Conservation (phyloP, 805 yeast genomes). For the Barnettozyma californica region DNA sequence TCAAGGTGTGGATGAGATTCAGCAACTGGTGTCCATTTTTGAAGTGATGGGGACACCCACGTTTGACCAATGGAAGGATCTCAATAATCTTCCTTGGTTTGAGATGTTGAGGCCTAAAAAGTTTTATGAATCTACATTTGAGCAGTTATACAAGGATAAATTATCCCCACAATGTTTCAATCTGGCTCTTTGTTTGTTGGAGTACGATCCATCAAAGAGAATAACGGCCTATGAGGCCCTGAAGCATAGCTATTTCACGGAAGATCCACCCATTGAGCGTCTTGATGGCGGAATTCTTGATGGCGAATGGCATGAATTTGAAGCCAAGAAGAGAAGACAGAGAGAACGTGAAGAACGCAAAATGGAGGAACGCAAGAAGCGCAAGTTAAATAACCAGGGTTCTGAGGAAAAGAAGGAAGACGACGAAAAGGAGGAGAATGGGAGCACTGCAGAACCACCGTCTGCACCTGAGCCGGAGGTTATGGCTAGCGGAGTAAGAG, state of each 20-base stretch:
- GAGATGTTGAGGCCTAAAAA: constrained; percentile 64
- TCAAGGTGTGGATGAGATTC: constrained; percentile 84
- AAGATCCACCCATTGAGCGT: constrained; percentile 61
- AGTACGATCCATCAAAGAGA: constrained; percentile 65
- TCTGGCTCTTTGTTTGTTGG: constrained; percentile 57
- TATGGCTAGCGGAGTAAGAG: background rate
- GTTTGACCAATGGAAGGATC: constrained; percentile 66
- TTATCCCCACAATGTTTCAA: constrained; percentile 53
- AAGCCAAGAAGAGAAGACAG: constrained; percentile 66
- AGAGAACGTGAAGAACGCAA: constrained; percentile 24
- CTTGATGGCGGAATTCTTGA: constrained; percentile 46
- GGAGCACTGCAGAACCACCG: constrained; percentile 7
- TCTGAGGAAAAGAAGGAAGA: background rate
- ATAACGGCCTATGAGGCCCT: constrained; percentile 68
- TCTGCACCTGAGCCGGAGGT: constrained; percentile 7
- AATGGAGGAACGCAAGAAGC: constrained; percentile 15
- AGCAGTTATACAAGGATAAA: constrained; percentile 34
- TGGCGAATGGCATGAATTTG: constrained; percentile 97
- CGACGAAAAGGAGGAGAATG: background rate
- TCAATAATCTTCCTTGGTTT: constrained; percentile 87
- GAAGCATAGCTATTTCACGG: constrained; percentile 61
- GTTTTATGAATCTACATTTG: constrained; percentile 31
- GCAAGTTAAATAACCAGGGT: constrained; percentile 6
- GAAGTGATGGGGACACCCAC: constrained; percentile 86
- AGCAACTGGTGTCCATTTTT: constrained; percentile 73